These are phyloP conservation scores for Neurospora crassa DNA, from an alignment of 2,329 filamentous ascomycete species.

Conservation along the genomic window DNA sequence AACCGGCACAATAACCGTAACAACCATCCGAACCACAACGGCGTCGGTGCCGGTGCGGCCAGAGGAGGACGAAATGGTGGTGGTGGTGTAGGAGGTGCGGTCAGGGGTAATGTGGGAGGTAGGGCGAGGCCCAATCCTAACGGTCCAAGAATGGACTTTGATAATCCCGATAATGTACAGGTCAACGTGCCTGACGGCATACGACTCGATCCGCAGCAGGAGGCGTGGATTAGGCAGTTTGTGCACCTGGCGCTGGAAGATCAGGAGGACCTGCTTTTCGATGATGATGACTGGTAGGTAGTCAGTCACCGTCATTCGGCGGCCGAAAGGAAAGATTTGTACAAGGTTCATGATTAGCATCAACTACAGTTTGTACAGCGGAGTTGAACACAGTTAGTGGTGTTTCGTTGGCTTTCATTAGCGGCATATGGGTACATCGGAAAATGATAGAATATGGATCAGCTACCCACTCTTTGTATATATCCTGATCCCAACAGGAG, in stretches of 20 bases:
- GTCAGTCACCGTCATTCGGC: neutral
- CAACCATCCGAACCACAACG: constrained; percentile 5
- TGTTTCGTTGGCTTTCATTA: neutral
- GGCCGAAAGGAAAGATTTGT: neutral
- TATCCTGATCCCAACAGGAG: neutral
- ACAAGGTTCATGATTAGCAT: neutral
- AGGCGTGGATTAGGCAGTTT: constrained; percentile 45
- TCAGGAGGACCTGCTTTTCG: constrained; percentile 36
- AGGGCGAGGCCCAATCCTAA: neutral
- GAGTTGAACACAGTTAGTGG: neutral
- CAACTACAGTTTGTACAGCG: neutral
- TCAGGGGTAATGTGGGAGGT: neutral
- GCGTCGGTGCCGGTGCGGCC: constrained; percentile 1
- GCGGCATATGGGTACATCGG: neutral
- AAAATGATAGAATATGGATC: neutral
- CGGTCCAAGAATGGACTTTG: neutral
- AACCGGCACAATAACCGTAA: constrained; percentile 16
- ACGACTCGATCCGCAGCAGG: constrained; percentile 34
- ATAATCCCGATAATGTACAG: neutral
- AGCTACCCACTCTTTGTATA: neutral
- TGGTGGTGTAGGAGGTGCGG: neutral
- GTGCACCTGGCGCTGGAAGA: constrained; percentile 45
- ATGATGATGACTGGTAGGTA: constrained; percentile 28
- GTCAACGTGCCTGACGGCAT: neutral
- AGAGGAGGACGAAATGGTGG: neutral